A percentile compares a stretch with the other conserved stretches of the same genome.
Evolutionary conservation across 352 stramenopile genomes (phyloP).

Genomic region (Pythium brassicae): DNA sequence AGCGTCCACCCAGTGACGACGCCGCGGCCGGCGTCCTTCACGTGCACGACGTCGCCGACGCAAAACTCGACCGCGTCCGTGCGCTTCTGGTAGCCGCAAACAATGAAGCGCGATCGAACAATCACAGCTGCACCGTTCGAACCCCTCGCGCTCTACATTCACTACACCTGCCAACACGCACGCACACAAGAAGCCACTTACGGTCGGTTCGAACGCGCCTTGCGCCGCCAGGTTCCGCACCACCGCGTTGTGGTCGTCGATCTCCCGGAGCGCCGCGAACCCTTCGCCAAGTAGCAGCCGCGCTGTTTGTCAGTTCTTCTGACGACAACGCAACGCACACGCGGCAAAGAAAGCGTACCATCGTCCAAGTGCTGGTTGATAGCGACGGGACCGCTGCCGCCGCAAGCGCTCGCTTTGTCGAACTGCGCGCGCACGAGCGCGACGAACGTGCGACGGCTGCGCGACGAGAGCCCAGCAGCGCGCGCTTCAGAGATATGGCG

Average conservation of each 20-base stretch:
- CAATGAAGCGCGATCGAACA: not conserved
- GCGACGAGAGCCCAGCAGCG: slow-evolving; percentile 22
- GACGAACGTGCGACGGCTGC: slow-evolving; percentile 22
- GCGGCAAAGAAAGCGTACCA: slow-evolving; percentile 12
- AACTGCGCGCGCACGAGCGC: slow-evolving; percentile 58
- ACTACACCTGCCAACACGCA: not conserved
- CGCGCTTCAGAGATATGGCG: slow-evolving; percentile 46
- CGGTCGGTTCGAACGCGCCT: slow-evolving; percentile 47
- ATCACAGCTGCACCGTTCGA: not conserved
- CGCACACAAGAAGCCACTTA: slow-evolving; percentile 15
- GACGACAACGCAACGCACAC: not conserved
- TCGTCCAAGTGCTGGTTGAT: slow-evolving; percentile 47
- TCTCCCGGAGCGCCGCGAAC: slow-evolving; percentile 44
- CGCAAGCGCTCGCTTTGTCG: slow-evolving; percentile 32
- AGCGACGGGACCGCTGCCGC: slow-evolving; percentile 17
- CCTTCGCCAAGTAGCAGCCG: slow-evolving; percentile 16
- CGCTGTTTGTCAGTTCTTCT: not conserved
- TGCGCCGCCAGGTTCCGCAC: slow-evolving; percentile 39
- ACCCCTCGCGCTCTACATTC: not conserved
- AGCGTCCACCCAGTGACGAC: slow-evolving; percentile 64
- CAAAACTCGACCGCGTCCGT: slow-evolving; percentile 43
- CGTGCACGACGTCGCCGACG: slow-evolving; percentile 67
- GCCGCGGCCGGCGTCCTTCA: slow-evolving; percentile 43
- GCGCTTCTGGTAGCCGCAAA: slow-evolving; percentile 28
- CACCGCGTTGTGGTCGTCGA: slow-evolving; percentile 74